phyloP scores from a whole-genome alignment of 148 eudicot genomes.

The Cornus kousa region DNA sequence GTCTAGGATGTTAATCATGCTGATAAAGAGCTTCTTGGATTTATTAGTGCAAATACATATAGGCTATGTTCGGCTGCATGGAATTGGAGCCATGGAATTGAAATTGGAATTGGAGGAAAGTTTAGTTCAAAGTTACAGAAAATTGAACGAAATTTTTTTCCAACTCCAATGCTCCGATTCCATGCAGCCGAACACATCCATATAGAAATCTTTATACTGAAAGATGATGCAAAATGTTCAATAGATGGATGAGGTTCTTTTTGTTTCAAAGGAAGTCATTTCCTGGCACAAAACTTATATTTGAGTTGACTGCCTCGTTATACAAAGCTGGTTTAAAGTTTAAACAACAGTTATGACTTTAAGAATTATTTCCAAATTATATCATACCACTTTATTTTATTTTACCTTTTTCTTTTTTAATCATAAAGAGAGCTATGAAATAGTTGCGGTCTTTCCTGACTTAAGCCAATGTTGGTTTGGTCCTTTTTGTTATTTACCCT shows the following conservation, averaged over 20 bases:
- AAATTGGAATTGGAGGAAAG: too few species aligned
- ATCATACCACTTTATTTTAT: too few species aligned
- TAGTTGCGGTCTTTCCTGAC: not conserved
- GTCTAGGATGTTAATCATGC: not conserved
- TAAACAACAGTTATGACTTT: not conserved
- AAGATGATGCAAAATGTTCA: not conserved
- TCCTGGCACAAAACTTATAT: not conserved
- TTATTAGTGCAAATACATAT: not conserved
- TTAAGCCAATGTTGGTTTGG: not conserved
- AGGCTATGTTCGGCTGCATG: too few species aligned
- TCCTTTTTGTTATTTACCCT: not conserved
- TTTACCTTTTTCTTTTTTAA: not conserved
- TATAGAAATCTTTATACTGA: not conserved
- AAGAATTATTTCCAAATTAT: not conserved
- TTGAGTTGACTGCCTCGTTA: not conserved
- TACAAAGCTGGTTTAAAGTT: not conserved
- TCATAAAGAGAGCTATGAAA: not conserved
- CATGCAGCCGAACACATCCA: too few species aligned
- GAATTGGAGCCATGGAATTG: too few species aligned
- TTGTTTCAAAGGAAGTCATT: not conserved
- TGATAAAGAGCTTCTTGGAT: slow-evolving; percentile 4
- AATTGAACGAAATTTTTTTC: too few species aligned
- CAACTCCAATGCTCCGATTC: too few species aligned
- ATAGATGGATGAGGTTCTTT: not conserved
- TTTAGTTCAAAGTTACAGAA: too few species aligned